These are phyloP conservation scores for Quercus alba DNA, from an alignment of 306 rosid genomes.

Conservation along the genomic window DNA sequence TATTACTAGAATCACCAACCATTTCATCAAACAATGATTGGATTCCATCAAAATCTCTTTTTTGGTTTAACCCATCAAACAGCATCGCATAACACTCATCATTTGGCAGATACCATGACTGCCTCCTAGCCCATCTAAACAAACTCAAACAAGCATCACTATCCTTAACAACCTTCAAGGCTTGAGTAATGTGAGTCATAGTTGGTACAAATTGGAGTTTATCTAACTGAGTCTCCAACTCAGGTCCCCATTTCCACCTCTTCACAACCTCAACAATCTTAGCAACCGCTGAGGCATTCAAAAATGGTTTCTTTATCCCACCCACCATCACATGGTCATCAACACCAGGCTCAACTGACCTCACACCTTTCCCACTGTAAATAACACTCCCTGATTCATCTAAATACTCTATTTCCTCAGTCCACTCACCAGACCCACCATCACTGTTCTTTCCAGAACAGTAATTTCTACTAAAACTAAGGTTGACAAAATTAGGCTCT, in stretches of 20 bases:
- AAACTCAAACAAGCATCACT: slow-evolving; percentile 68
- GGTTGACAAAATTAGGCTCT: neutral
- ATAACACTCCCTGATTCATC: slow-evolving; percentile 84
- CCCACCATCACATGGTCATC: slow-evolving; percentile 97
- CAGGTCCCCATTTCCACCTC: slow-evolving; percentile 99
- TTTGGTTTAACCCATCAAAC: slow-evolving; percentile 71
- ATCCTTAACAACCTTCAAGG: slow-evolving; percentile 61
- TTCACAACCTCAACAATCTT: slow-evolving; percentile 83
- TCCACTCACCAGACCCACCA: slow-evolving; percentile 54
- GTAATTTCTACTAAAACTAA: slow-evolving; percentile 35
- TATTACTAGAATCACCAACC: slow-evolving; percentile 60
- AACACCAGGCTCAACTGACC: slow-evolving; percentile 79
- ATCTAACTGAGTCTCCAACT: slow-evolving; percentile 86
- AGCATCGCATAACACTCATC: slow-evolving; percentile 68
- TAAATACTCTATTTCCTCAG: slow-evolving; percentile 85
- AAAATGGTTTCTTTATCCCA: slow-evolving; percentile 62
- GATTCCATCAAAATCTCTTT: slow-evolving; percentile 71
- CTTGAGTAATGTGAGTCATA: slow-evolving; percentile 69
- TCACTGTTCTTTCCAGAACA: slow-evolving; percentile 32
- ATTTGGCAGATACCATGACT: slow-evolving; percentile 67
- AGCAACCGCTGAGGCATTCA: slow-evolving; percentile 78
- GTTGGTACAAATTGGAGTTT: slow-evolving; percentile 81
- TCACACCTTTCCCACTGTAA: slow-evolving; percentile 72
- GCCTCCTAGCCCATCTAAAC: slow-evolving; percentile 91
- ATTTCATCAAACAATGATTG: slow-evolving; percentile 81